Percentiles rank a stretch among this genome's conserved stretches.
Conservation (phyloP, 495 filamentous ascomycete species). For the Chaetomium tenue region DNA sequence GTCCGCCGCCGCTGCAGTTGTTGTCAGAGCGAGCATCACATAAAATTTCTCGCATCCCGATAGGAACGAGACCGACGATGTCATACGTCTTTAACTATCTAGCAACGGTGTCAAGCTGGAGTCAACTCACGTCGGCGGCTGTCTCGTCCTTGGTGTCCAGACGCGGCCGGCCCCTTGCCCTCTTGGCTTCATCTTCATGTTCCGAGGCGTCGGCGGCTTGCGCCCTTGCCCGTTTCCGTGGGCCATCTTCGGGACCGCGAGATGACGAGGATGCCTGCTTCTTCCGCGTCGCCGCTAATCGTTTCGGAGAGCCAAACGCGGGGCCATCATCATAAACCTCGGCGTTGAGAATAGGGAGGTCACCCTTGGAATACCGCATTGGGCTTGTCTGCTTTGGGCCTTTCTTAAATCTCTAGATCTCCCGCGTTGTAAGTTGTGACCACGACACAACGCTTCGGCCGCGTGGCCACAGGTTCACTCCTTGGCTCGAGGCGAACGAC, state of each 20-base stretch:
- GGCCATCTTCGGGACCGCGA: constrained; percentile 25
- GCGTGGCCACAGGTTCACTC: no score
- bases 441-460: no score
- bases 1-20: constrained; percentile 67
- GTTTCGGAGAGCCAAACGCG: constrained; percentile 19
- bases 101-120: background rate
- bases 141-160: constrained; percentile 68
- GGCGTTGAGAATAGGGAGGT: constrained; percentile 49
- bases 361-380: constrained; percentile 40
- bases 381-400: background rate
- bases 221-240: constrained; percentile 33
- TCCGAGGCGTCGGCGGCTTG: constrained; percentile 23
- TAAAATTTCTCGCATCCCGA: background rate
- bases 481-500: no score
- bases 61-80: background rate
- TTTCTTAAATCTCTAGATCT: background rate
- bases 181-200: constrained; percentile 49
- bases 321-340: constrained; percentile 47
- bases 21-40: constrained; percentile 18
- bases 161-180: constrained; percentile 64
- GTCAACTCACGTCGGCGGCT: constrained; percentile 49
- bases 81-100: background rate
- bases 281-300: constrained; percentile 23
- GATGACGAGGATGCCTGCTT: constrained; percentile 16
- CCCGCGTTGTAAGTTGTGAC: no score